phyloP scores from a whole-genome alignment of 2,329 filamentous ascomycete species.

The Phialophora tarda region DNA sequence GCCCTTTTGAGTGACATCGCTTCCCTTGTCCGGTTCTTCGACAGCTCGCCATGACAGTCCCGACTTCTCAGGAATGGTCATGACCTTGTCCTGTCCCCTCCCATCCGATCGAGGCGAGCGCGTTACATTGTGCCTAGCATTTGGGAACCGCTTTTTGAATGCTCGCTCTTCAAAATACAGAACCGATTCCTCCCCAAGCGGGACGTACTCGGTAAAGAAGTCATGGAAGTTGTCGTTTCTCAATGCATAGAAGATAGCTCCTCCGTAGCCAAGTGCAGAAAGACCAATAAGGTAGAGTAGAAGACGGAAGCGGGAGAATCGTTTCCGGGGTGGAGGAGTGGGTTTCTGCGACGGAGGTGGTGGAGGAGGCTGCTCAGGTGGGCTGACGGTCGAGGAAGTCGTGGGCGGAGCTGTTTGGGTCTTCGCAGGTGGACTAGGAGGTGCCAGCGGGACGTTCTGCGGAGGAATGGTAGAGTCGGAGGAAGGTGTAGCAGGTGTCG shows the following conservation, averaged over 20 bases:
- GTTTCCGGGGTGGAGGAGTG: constrained; percentile 60
- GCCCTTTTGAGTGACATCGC: constrained; percentile 62
- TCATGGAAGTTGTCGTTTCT: constrained; percentile 98
- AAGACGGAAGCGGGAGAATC: constrained; percentile 74
- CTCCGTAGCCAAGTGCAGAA: constrained; percentile 77
- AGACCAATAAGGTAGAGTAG: constrained; percentile 78
- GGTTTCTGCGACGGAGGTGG: constrained; percentile 47
- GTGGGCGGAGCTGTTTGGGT: constrained; percentile 47
- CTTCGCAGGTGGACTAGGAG: constrained; percentile 46
- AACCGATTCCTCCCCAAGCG: constrained; percentile 91
- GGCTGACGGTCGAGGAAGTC: constrained; percentile 41
- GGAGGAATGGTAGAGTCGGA: constrained; percentile 57
- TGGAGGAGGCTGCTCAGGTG: constrained; percentile 41
- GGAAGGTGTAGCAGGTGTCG: constrained; percentile 44
- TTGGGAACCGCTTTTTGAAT: constrained; percentile 83
- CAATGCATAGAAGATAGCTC: constrained; percentile 89
- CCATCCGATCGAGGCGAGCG: constrained; percentile 53
- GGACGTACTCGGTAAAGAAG: constrained; percentile 97
- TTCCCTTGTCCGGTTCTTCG: constrained; percentile 63
- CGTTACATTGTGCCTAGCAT: constrained; percentile 60
- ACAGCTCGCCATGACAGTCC: constrained; percentile 81
- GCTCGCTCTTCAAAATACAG: constrained; percentile 95
- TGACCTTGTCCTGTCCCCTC: constrained; percentile 70
- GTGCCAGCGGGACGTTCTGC: constrained; percentile 54
- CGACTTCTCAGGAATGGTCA: constrained; percentile 81